These are phyloP conservation scores for Hymenoscyphus albidus DNA, from an alignment of 2,329 filamentous ascomycete genomes.

Conservation along the genomic window DNA sequence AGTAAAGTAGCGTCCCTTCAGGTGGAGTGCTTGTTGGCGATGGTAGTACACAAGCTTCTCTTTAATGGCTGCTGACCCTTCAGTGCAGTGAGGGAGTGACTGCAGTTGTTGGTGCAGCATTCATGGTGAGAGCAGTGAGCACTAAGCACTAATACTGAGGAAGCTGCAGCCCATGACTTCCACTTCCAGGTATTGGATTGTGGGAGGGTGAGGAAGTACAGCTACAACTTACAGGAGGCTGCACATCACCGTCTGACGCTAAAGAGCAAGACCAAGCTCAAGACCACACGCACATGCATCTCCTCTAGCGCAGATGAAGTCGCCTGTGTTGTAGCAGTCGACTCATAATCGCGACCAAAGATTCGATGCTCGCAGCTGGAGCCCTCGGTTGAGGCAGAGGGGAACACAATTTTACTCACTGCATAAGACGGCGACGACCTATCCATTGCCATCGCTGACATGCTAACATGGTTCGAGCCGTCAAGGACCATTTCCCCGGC, in stretches of 20 bases:
- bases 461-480: background rate
- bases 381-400: background rate
- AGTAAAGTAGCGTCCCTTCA: too few species aligned
- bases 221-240: background rate
- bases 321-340: background rate
- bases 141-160: background rate
- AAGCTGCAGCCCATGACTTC: background rate
- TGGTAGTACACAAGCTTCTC: background rate
- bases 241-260: constrained; percentile 1
- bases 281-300: background rate
- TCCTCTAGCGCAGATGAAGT: background rate
- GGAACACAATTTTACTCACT: background rate
- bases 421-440: background rate
- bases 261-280: background rate
- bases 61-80: background rate
- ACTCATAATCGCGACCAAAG: background rate
- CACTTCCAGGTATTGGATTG: background rate
- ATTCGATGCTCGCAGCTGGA: background rate
- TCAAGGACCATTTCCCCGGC: constrained; percentile 2
- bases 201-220: background rate
- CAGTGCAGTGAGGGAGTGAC: background rate
- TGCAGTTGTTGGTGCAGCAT: background rate
- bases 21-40: too few species aligned
- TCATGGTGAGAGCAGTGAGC: background rate
- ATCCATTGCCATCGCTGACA: background rate